A percentile compares a stretch with the other conserved stretches of the same genome.
Conservation (phyloP, 225 moss, liverwort and hornwort species). For the Marchantia polymorpha region DNA sequence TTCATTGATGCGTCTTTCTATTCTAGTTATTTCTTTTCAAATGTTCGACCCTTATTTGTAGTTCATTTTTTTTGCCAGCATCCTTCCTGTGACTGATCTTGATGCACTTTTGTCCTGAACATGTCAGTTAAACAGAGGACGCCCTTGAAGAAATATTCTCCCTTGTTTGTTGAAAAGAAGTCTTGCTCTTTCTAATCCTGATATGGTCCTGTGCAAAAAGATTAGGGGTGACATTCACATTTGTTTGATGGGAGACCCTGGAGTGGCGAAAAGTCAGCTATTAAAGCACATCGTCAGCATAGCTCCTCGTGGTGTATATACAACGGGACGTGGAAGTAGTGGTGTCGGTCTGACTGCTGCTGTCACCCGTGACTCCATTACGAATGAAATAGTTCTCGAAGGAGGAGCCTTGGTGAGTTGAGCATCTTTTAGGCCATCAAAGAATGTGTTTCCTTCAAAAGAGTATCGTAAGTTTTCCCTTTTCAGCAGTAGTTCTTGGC, state of each 20-base stretch:
- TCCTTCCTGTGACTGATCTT: neutral
- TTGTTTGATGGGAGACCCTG: constrained; percentile 96
- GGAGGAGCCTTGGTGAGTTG: constrained; percentile 82
- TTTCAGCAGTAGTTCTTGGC: no score
- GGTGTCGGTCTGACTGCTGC: constrained; percentile 95
- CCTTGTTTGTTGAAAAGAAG: neutral
- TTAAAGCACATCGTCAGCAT: constrained; percentile 91
- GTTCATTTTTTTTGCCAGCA: neutral
- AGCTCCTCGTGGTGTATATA: constrained; percentile 87
- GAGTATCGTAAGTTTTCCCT: no score
- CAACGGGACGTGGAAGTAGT: constrained; percentile 93
- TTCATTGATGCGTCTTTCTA: neutral
- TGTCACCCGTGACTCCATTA: constrained; percentile 84
- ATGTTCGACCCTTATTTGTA: neutral
- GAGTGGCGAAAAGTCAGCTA: constrained; percentile 95
- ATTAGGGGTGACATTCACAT: constrained; percentile 94
- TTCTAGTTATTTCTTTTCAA: neutral
- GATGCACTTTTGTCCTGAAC: neutral
- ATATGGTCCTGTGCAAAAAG: constrained; percentile 30
- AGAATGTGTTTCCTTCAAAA: no score
- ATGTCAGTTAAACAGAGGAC: neutral
- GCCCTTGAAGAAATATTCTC: no score
- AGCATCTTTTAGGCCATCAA: neutral
- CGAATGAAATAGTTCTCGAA: constrained; percentile 92
- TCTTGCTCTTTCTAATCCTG: neutral